phyloP scores from a whole-genome alignment of 2,329 filamentous ascomycete genomes.

The Exophiala xenobiotica region DNA sequence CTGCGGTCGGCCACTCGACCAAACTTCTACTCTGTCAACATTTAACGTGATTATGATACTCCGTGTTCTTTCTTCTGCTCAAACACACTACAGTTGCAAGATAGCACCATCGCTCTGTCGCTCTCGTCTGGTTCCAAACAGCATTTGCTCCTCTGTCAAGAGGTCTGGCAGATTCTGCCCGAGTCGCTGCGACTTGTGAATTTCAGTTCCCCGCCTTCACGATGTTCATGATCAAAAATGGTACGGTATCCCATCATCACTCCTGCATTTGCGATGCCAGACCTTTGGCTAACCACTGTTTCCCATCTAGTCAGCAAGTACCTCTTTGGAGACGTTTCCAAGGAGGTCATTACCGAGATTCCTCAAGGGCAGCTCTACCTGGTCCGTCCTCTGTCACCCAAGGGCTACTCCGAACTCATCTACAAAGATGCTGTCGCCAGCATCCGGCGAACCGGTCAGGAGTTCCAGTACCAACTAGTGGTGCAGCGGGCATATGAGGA shows the following conservation, averaged over 20 bases:
- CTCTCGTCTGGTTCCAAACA: too few species aligned
- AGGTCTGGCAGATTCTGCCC: too few species aligned
- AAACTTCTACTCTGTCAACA: slow-evolving; percentile 1
- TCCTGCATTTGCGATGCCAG: slow-evolving; percentile 21
- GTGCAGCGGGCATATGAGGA: slow-evolving; percentile 96
- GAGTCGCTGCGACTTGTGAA: too few species aligned
- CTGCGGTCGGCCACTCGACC: not conserved
- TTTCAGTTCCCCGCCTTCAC: slow-evolving; percentile 18
- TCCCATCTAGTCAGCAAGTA: slow-evolving; percentile 73
- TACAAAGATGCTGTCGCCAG: slow-evolving; percentile 95
- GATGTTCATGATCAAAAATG: slow-evolving; percentile 60
- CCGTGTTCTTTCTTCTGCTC: not conserved
- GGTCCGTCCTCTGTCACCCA: slow-evolving; percentile 89
- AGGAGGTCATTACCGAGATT: slow-evolving; percentile 92
- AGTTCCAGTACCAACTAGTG: slow-evolving; percentile 96
- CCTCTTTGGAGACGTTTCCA: slow-evolving; percentile 82
- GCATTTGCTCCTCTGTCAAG: too few species aligned
- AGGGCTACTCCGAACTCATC: slow-evolving; percentile 97
- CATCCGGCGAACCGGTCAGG: slow-evolving; percentile 88
- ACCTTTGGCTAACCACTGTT: slow-evolving; percentile 11
- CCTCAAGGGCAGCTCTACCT: slow-evolving; percentile 96
- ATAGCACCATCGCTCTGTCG: too few species aligned
- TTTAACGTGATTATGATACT: not conserved
- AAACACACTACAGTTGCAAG: not conserved
- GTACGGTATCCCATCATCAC: slow-evolving; percentile 40